Evolutionary conservation across 208 protist species (phyloP), one percentile per base, ranked within the genome.

Genomic region (Leptomonas seymouri): DNA sequence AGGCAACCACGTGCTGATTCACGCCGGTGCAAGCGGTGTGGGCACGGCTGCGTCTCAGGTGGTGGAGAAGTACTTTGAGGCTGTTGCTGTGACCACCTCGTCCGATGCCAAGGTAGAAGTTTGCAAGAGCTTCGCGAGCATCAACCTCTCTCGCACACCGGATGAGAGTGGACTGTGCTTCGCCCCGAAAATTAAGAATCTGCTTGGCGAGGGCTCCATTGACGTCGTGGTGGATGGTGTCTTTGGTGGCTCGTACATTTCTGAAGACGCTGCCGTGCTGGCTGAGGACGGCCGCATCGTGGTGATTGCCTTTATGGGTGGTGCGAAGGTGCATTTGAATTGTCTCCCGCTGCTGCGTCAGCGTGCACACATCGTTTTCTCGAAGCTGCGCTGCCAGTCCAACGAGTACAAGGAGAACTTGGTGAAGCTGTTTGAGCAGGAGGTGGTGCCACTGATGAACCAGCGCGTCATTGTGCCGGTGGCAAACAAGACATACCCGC

Each of bases 21-120:
- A 97, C 69, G 91, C 91, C 44, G 90, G 85, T 28, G 90, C 89
- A 31, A 95, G 90, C 67, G 97, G 97, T 31, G 91, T 98, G 5
- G 94, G 94, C 36, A 92, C 82, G 20, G 88, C 91, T 12, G 66
- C 84, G 1, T 82, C 86, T 34, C 96, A 97, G 76, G 44, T 98
- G 11, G 84, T 84, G 21, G 86, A 93, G 69, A 89, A 88, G 56
- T 86, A 88, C 76, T 94, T 94, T 63, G 55, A 80, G 36, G 88
- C 82, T 4, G 89, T 65, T 6, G 85, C 82, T 15, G 71, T 91
- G 23, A 89, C 81, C 21, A 95, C 85, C 18, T 85, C 84, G 27
- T 84, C 86, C 2, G 66, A 83, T 18, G 67, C 42, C 14, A 96
- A 96, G 76, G 60, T 96, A n/a, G 84, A 90, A 7, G 74, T 87